These are phyloP conservation scores for Crithidia fasciculata DNA, from an alignment of 208 protist species.

Conservation along the genomic window DNA sequence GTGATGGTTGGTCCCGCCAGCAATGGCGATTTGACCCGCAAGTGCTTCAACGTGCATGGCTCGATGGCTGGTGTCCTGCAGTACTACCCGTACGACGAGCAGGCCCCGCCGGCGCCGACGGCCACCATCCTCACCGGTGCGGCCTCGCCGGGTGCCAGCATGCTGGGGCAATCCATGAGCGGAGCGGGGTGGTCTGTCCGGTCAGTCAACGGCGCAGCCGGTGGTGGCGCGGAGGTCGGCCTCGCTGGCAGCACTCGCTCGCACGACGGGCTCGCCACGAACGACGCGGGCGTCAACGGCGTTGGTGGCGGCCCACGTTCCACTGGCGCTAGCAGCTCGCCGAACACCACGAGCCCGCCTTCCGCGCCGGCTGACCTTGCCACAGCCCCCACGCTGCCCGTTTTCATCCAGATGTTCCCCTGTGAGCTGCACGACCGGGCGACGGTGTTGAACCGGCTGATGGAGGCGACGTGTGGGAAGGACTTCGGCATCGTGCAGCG, in stretches of 20 bases:
- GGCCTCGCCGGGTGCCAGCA: slow-evolving; percentile 23
- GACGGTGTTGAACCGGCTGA: slow-evolving; percentile 70
- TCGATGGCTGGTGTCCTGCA: slow-evolving; percentile 37
- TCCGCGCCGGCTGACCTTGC: background rate
- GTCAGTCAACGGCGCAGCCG: slow-evolving; percentile 10
- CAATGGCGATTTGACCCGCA: slow-evolving; percentile 31
- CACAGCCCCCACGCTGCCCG: slow-evolving; percentile 32
- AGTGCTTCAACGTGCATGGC: slow-evolving; percentile 53
- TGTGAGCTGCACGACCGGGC: slow-evolving; percentile 71
- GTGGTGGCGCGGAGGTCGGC: background rate
- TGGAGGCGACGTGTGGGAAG: slow-evolving; percentile 45
- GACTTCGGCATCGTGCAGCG: slow-evolving; percentile 45
- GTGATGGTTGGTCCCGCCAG: slow-evolving; percentile 25
- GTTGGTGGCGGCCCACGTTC: slow-evolving; percentile 7
- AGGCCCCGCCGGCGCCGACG: slow-evolving; percentile 33
- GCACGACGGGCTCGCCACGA: slow-evolving; percentile 14
- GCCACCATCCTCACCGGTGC: slow-evolving; percentile 38
- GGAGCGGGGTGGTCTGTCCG: slow-evolving; percentile 21
- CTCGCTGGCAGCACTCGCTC: slow-evolving; percentile 24
- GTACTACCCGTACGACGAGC: slow-evolving; percentile 45
- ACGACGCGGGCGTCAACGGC: background rate
- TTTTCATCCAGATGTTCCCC: slow-evolving; percentile 88
- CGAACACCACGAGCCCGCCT: background rate
- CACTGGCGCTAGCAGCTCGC: slow-evolving; percentile 20
- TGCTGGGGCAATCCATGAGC: slow-evolving; percentile 22